These are phyloP conservation scores for Annona cherimola DNA, from an alignment of 164 flowering plant species.

Conservation along the genomic window DNA sequence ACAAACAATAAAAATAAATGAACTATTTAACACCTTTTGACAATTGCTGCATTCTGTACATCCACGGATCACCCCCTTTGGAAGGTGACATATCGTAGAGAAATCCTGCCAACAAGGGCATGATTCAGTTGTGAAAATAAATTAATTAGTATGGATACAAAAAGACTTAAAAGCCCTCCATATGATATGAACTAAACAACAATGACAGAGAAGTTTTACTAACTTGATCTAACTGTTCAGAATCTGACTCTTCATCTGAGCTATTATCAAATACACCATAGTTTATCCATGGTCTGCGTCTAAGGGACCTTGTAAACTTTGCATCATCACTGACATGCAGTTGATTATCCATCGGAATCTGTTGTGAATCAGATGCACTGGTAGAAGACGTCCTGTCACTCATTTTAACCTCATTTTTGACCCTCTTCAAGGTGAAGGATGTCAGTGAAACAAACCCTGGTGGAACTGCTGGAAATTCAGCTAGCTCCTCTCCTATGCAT, in stretches of 20 bases:
- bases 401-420: constrained; percentile 18
- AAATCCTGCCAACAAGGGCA: constrained; percentile 34
- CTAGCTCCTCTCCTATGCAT: constrained; percentile 3
- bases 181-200: neutral
- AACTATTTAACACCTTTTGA: constrained; percentile 62
- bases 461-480: constrained; percentile 26
- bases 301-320: constrained; percentile 31
- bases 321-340: constrained; percentile 19
- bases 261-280: constrained; percentile 36
- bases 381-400: constrained; percentile 9
- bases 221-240: constrained; percentile 44
- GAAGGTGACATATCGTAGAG: constrained; percentile 35
- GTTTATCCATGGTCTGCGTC: constrained; percentile 55
- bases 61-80: constrained; percentile 87
- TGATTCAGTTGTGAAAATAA: neutral
- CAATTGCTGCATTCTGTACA: constrained; percentile 71
- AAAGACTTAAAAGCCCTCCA: neutral
- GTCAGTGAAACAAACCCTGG: constrained; percentile 61
- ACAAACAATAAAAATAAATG: neutral
- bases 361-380: constrained; percentile 19
- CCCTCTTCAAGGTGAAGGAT: constrained; percentile 47
- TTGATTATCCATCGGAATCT: constrained; percentile 11
- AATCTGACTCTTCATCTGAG: constrained; percentile 66
- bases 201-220: constrained; percentile 13
- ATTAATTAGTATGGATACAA: neutral